These are phyloP conservation scores for Euphorbia celastroides DNA, from an alignment of 441 rosid genomes.

Conservation along the genomic window DNA sequence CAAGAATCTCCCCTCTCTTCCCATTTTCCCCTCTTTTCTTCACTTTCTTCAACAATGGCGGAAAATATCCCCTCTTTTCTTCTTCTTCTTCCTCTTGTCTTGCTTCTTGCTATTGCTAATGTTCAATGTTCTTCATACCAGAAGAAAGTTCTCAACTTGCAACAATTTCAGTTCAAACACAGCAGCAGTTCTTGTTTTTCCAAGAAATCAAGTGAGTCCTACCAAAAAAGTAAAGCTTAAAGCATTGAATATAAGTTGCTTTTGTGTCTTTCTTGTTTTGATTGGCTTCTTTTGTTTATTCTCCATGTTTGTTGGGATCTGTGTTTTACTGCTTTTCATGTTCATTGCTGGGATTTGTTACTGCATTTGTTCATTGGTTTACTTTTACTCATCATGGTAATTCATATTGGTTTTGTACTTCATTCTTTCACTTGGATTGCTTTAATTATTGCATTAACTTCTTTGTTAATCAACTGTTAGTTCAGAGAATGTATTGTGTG, in stretches of 20 bases:
- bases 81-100: constrained; percentile 18
- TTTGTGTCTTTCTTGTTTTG: neutral
- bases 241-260: too few species aligned
- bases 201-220: constrained; percentile 56
- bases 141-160: constrained; percentile 42
- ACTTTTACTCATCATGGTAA: neutral
- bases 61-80: constrained; percentile 18
- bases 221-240: neutral
- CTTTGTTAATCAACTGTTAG: neutral
- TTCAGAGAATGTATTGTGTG: neutral
- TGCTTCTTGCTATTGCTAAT: constrained; percentile 22
- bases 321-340: constrained; percentile 9
- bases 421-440: neutral
- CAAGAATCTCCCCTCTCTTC: constrained; percentile 38
- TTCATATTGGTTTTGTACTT: neutral
- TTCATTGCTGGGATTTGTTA: constrained; percentile 6
- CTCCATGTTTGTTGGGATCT: constrained; percentile 36
- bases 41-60: constrained; percentile 26
- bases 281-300: constrained; percentile 19
- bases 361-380: constrained; percentile 22
- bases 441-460: neutral
- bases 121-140: constrained; percentile 24
- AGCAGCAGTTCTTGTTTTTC: constrained; percentile 33
- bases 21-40: neutral
- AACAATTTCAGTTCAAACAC: constrained; percentile 35